A percentile compares a stretch with the other conserved stretches of the same genome.
Conservation (phyloP, 306 rosid genomes). For the Quercus aquifolioides region DNA sequence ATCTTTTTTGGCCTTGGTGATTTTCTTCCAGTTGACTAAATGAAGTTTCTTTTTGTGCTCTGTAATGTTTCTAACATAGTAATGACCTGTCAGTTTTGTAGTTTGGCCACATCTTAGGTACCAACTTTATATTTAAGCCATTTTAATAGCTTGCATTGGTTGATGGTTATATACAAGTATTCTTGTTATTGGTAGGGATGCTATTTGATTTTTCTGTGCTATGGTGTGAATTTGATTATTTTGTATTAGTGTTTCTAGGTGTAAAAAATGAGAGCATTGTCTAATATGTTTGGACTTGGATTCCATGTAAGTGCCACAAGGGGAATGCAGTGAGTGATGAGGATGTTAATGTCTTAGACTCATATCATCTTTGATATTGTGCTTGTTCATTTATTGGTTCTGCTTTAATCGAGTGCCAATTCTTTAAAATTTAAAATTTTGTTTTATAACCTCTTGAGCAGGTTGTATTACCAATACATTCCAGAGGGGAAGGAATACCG, state of each 20-base stretch:
- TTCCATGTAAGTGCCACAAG: background rate
- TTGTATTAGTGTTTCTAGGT: background rate
- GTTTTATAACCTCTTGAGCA: constrained; percentile 22
- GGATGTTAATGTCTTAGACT: background rate
- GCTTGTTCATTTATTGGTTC: background rate
- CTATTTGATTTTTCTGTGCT: background rate
- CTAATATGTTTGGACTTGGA: background rate
- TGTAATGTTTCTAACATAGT: too few species aligned
- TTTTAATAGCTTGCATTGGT: background rate
- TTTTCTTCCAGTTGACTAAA: too few species aligned
- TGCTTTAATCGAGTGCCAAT: background rate
- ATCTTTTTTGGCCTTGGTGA: too few species aligned
- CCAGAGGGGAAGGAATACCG: constrained; percentile 94
- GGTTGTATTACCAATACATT: constrained; percentile 87
- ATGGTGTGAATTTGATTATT: background rate
- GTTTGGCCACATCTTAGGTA: too few species aligned
- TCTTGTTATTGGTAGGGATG: background rate
- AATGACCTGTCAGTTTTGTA: too few species aligned
- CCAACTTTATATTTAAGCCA: too few species aligned
- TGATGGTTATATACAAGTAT: background rate
- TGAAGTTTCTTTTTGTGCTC: too few species aligned
- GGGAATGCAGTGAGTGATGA: background rate
- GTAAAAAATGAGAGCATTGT: background rate
- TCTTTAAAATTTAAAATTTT: background rate
- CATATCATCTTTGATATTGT: background rate